Conservation (phyloP, 129 eudicot species). For the Chrysanthemum seticuspe region DNA sequence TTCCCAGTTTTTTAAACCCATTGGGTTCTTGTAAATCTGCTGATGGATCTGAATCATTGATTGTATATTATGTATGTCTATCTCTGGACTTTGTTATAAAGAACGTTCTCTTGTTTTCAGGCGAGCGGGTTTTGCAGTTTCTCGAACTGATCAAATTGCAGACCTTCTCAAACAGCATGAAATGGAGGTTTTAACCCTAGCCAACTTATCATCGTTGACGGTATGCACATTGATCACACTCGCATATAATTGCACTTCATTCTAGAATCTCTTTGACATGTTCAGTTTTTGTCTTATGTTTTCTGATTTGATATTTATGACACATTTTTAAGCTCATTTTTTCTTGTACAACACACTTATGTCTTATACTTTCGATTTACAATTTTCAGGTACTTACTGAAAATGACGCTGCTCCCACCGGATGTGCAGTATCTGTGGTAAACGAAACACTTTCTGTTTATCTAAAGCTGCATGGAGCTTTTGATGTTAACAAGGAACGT, state of each 20-base stretch:
- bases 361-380: constrained; percentile 8
- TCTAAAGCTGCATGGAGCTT: constrained; percentile 57
- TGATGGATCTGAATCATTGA: no score
- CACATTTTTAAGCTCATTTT: background rate
- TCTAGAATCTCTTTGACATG: background rate
- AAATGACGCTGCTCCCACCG: constrained; percentile 59
- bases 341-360: background rate
- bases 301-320: background rate
- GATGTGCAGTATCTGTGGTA: constrained; percentile 71
- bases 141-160: constrained; percentile 48
- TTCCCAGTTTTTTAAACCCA: no score
- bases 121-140: constrained; percentile 70
- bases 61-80: no score
- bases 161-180: constrained; percentile 50
- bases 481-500: constrained; percentile 71
- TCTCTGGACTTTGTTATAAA: background rate
- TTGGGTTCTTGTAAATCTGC: no score
- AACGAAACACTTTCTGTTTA: constrained; percentile 75
- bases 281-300: background rate
- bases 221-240: constrained; percentile 31
- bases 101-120: constrained; percentile 32
- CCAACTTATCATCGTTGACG: constrained; percentile 61
- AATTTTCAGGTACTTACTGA: constrained; percentile 61
- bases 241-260: background rate
- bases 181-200: constrained; percentile 67